Percentiles rank a stretch among this genome's conserved stretches.
phyloP scores from a whole-genome alignment of 129 eudicot species.

The Chrysanthemum seticuspe region DNA sequence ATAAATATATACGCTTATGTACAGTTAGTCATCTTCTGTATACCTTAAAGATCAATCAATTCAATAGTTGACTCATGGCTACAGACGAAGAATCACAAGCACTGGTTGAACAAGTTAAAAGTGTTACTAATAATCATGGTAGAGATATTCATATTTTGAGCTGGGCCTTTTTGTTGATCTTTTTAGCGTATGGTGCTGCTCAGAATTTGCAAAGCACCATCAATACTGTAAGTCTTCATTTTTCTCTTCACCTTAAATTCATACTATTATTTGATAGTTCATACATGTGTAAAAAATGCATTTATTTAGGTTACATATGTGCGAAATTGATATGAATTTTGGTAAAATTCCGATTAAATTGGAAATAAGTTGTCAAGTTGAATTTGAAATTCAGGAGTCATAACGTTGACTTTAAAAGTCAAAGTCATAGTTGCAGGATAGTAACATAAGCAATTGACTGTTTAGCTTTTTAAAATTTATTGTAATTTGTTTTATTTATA shows the following conservation, averaged over 20 bases:
- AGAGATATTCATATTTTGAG: constrained; percentile 81
- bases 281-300: too few species aligned
- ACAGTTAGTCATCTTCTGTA: too few species aligned
- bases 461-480: not conserved
- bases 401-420: constrained; percentile 20
- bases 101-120: constrained; percentile 32
- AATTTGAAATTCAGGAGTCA: constrained; percentile 6
- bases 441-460: not conserved
- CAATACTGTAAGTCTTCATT: constrained; percentile 55
- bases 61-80: constrained; percentile 30
- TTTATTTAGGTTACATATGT: too few species aligned
- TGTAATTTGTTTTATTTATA: not conserved
- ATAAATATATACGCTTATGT: too few species aligned
- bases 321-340: too few species aligned
- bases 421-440: not conserved
- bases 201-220: constrained; percentile 90
- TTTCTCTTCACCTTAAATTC: not conserved
- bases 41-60: not conserved
- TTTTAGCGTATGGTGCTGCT: constrained; percentile 94
- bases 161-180: constrained; percentile 78
- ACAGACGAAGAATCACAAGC: constrained; percentile 61
- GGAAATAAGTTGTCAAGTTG: not conserved
- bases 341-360: constrained; percentile 4
- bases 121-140: constrained; percentile 39
- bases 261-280: too few species aligned